A percentile compares a stretch with the other conserved stretches of the same genome.
Evolutionary conservation across 1,139 yeast species (phyloP).

Genomic region (Eremothecium coryli): DNA sequence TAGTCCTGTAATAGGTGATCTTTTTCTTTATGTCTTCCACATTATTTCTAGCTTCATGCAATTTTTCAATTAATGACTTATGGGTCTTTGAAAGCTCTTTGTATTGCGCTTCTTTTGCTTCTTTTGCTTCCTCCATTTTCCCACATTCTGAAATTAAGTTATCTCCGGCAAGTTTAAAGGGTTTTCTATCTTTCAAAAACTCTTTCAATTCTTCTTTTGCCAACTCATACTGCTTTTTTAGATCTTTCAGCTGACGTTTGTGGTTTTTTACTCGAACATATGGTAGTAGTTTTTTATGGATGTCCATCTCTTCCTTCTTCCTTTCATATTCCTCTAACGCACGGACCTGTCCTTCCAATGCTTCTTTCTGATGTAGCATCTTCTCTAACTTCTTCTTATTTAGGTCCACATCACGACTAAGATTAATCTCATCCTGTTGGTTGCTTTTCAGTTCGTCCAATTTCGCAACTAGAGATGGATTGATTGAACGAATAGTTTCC

Average conservation of each 20-base stretch:
- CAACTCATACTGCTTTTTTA: constrained; percentile 37
- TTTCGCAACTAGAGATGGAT: constrained; percentile 38
- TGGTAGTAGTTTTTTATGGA: constrained; percentile 47
- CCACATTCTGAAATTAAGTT: constrained; percentile 5
- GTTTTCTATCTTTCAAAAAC: constrained; percentile 19
- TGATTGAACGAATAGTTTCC: constrained; percentile 79
- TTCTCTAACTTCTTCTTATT: constrained; percentile 25
- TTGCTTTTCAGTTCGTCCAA: constrained; percentile 49
- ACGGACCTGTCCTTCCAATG: constrained; percentile 35
- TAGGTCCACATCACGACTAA: constrained; percentile 25
- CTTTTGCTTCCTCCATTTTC: constrained; percentile 11
- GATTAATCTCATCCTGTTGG: constrained; percentile 41
- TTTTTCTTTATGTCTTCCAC: constrained; percentile 22
- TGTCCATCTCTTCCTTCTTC: constrained; percentile 36
- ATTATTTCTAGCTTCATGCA: constrained; percentile 10
- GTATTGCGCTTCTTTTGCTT: constrained; percentile 5
- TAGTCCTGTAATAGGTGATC: constrained; percentile 19
- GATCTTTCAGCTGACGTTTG: constrained; percentile 36
- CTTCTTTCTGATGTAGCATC: constrained; percentile 31
- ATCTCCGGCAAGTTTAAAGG: constrained; percentile 11
- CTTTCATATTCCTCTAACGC: constrained; percentile 29
- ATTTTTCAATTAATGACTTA: constrained; percentile 8
- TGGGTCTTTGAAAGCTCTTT: not conserved
- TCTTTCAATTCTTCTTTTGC: constrained; percentile 19
- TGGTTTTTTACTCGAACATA: constrained; percentile 52